Evolutionary conservation across 805 yeast genomes (phyloP), one percentile per base, ranked within the genome.

Genomic region (Candida easanensis): DNA sequence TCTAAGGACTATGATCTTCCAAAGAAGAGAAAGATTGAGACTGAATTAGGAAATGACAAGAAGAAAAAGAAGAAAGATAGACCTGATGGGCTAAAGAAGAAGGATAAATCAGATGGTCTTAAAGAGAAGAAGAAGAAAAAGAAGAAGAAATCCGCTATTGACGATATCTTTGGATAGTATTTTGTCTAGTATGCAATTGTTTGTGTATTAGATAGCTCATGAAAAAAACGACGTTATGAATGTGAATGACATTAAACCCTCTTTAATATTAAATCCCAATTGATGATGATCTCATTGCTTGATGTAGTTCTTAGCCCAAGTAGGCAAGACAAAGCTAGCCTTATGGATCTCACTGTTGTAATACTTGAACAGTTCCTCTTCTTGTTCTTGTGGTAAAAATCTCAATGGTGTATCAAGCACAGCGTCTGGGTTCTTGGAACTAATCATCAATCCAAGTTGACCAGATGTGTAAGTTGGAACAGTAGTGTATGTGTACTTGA

Each of bases 401-500:
- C 90, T 76, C 22, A 63, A 45, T 8, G 95, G 91, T 26, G 47
- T 62, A 18, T 64, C 64, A 42, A 86, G 67, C 49, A 71, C 62
- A 18, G 71, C 66, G 0, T 58, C 33, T 1, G 66, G 51, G 56
- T 82, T 76, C 57, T 81, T 82, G 33, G 83, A 73, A 48, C 91
- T 85, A 18, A 86, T 76, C 61, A 88, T 72, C 43, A 88, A 69
- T 1, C 95, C 95, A 50, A 88, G 73, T 64, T 87, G 95, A 14
- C 96, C 96, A 7, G 91, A 82, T 3, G 96, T 87, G 64, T 88
- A 88, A 13, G 88, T 79, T 31, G 96, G 96, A 63, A 88, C 88
- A 54, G 87, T 83, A 48, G 91, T 83, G 62, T 84, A 87, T 51
- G 85, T 74, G 60, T 84, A 84, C 51, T 74, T 68, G 3, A 82